Evolutionary conservation across 2,329 filamentous ascomycete species (phyloP), one percentile per base, ranked within the genome.

Genomic region (Cordyceps cicadae): DNA sequence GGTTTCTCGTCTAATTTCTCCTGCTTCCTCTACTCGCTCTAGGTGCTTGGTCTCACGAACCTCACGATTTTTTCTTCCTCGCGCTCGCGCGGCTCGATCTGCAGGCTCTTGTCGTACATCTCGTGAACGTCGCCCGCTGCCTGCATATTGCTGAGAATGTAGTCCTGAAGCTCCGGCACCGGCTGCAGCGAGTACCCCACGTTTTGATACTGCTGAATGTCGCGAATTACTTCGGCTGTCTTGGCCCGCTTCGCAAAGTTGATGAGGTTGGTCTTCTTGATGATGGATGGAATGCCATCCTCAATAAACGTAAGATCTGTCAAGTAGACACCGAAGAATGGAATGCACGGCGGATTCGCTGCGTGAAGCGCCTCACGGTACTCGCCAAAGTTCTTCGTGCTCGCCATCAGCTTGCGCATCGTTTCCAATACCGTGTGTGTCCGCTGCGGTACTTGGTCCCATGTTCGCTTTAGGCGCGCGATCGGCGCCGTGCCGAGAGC

Each of bases 1-100:
- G 7, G 19, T 34, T 52, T 37, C 39, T 17, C 29, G 12, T 37
- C 39, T 32, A 12, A 11, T 53, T 53, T 53, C 29, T 26, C 34
- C 29, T 41, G 51, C 24, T 17, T 49, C 21, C 12, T 49, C 34
- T 26, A 57, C 14, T 11, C 43, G 19, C 24, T 32, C 54, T 49
- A 39, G 54, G 32, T 49, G 19, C 39, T 21, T n/a, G 45, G 32
- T 57, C 54, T 54, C 54, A 81, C 84, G 70, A 87, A 96, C 92
- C 94, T 95, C 72, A 96, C 93, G 81, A 99, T 97, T 82, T 97
- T 97, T 78, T 99, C 94, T 72, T 99, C 94, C 78, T 99, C 94
- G 69, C 94, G 85, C 79, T 99, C 94, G 69, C 94, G 85, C 64
- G 94, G 94, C 74, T 99, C 94, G 63, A 99, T 87, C 70, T 87